Base-by-base conservation (phyloP, 495 filamentous ascomycete genomes). In the Aspergillus bridgeri region DNA sequence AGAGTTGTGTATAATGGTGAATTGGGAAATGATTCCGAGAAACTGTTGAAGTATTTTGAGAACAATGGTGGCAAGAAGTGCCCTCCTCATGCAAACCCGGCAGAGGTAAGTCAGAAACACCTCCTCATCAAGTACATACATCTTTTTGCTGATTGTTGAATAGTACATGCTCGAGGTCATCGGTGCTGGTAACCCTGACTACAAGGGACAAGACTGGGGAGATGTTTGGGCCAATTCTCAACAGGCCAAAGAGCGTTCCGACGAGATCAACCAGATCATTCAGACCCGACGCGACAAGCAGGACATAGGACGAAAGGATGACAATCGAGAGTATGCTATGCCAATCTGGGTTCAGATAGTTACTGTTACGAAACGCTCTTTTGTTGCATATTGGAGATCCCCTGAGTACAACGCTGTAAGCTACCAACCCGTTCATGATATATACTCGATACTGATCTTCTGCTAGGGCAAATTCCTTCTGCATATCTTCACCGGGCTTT, bases 1-100 rank as follows among this genome's bases (percentile, higher is more conserved):
- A 81, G 81, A 23, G 81, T 83, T 0, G 86, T 88, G 43, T 95
- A 92, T 61, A 86, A 87, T 64, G 90, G 89, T 3, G 74, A 80
- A 44, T 64, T 87, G 7, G 84, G 84, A 0, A 62, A 73, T 3
- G 81, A 85, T 48, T 82, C 79, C 20, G 74, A 69, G 21, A 75
- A 65, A 0, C 60, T 89, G n/a, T 77, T 87, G 49, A 68, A 82
- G 15, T 89, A 88, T 59, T 86, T 89, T 49, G 81, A 88, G 65
- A 60, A 61, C 0, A 86, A 88, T 54, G 86, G 86, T 5, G 85
- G 78, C 15, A 81, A 78, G 56, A 65, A 69, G 45, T 89, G 86
- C 59, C 75, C 83, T 3, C 71, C 72, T 11, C 62, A 79, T 48
- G 76, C 74, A 20, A 89, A 89, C 61, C 86, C 85, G 0, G 86